Evolutionary conservation across 2,329 filamentous ascomycete species (phyloP), one percentile per base, ranked within the genome.

Genomic region (Fusarium siculi): DNA sequence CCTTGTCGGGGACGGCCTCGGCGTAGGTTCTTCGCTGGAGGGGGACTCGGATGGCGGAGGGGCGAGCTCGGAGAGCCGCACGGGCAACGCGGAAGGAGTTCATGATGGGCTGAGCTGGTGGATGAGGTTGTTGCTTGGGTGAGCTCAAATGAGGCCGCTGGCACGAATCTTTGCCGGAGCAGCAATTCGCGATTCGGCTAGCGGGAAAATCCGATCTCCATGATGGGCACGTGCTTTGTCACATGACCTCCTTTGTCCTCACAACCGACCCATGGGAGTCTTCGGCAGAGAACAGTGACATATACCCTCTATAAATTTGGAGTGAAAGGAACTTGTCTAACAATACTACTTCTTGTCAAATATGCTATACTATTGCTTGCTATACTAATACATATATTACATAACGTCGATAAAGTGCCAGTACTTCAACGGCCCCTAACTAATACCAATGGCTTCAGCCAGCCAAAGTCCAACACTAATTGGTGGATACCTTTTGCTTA

Each of bases 41-140:
- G 79, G 93, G 91, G 78, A 91, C 88, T 84, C 92, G 90, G 85
- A 96, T 87, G 83, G 92, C 89, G 81, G 93, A 87, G 82, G 95
- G 92, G 81, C 92, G 93, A 82, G 91, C 93, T 86, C 94, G 90
- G 84, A 97, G 89, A 87, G 94, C 96, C 85, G 91, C 90, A 86
- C 96, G 93, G 88, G 95, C 93, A 86, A 97, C 89, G 86, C 95
- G 94, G 87, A 98, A 87, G 85, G 94, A 93, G 91, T 95, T 97
- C 96, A 98, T 98, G 87, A 85, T 90, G 87, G 80, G 81, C 74
- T 84, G 82, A 81, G 82, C 80, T 83, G 83, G 81, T 83, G 86
- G 86, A 87, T 85, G 85, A 80, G 80, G 76, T 80, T 84, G 80
- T 80, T 87, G 84, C 83, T 82, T 83, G 81, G 81, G 71, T 79